Base-by-base conservation (phyloP, 2,329 filamentous ascomycete genomes). In the Arthrobotrys sinensis region DNA sequence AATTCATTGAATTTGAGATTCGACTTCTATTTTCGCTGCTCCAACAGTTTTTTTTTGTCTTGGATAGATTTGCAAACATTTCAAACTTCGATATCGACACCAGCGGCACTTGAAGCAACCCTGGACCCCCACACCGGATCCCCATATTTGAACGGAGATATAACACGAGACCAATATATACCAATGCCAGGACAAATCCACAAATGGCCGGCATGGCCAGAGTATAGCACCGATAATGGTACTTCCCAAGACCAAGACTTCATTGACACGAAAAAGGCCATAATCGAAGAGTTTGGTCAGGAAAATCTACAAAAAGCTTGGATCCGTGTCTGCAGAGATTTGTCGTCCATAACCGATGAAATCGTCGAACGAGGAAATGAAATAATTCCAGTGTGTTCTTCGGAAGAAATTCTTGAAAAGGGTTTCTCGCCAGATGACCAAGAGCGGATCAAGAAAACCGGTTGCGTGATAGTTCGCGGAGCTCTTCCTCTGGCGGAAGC, bases 281-380 rank as follows among this genome's bases (percentile, higher is more conserved):
- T 86, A 16, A 82, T 84, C 38, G 80, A 81, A 1, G 75, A 84
- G 43, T 86, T 85, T 60, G 85, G 85, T 3, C 81, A 82, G 34
- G 83, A 82, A 4, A 82, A 82, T 0, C 72, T 86, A 8, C 79
- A 78, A 4, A 67, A 82, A 75, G 84, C 84, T 79, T 86, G 85
- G 85, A 45, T 85, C 14, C 82, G 83, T 34, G 83, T 84, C 2
- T 86, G 85, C 80, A 80, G 83, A 11, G 64, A 83, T 1, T 82
- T 86, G 0, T 80, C 84, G 64, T 62, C 57, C 0, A 73, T 86
- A 21, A 85, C 85, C 0, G 82, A 84, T 7, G 82, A 84, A n/a
- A 83, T 86, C 19, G 81, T 82, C 6, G 79, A 80, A 32, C 83
- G 83, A 36, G 83, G 84, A 12, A 83, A 80, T 10, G 76, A 68